Percentiles rank a stretch among this genome's conserved stretches.
Conservation (phyloP, 441 rosid genomes). For the Adansonia grandidieri region DNA sequence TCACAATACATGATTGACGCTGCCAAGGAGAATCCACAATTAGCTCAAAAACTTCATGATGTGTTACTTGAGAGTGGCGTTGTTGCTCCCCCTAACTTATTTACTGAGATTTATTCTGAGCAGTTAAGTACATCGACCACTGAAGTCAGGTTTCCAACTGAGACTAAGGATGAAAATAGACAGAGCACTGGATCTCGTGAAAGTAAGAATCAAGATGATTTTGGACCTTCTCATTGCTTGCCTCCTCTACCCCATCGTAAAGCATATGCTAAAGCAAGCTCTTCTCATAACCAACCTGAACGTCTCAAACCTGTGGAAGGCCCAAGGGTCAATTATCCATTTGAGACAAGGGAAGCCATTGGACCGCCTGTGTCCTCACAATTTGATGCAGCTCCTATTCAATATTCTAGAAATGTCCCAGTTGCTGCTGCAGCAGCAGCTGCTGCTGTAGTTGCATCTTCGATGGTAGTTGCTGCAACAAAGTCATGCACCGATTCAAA, state of each 20-base stretch:
- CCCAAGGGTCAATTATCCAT: slow-evolving; percentile 35
- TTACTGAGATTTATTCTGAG: slow-evolving; percentile 69
- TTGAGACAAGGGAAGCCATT: slow-evolving; percentile 46
- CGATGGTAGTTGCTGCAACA: slow-evolving; percentile 92
- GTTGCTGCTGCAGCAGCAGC: slow-evolving; percentile 90
- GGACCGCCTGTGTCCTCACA: slow-evolving; percentile 46
- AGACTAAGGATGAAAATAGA: slow-evolving; percentile 47
- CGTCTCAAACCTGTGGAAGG: slow-evolving; percentile 48
- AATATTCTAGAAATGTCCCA: slow-evolving; percentile 66
- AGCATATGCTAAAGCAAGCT: slow-evolving; percentile 42
- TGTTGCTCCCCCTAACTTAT: slow-evolving; percentile 87
- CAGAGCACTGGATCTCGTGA: slow-evolving; percentile 39
- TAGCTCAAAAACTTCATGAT: slow-evolving; percentile 96
- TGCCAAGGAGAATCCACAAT: slow-evolving; percentile 92
- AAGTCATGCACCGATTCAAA: slow-evolving; percentile 67
- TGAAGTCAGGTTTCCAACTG: slow-evolving; percentile 49
- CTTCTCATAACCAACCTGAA: slow-evolving; percentile 40
- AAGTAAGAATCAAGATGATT: slow-evolving; percentile 46
- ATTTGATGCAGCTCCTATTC: slow-evolving; percentile 52
- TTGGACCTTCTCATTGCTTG: slow-evolving; percentile 54
- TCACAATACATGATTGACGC: slow-evolving; percentile 96
- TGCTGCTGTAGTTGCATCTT: slow-evolving; percentile 95
- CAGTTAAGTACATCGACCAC: slow-evolving; percentile 44
- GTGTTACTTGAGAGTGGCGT: slow-evolving; percentile 97
- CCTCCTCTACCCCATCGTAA: slow-evolving; percentile 72